phyloP scores from a whole-genome alignment of 164 flowering plant genomes.

The Stephania japonica region DNA sequence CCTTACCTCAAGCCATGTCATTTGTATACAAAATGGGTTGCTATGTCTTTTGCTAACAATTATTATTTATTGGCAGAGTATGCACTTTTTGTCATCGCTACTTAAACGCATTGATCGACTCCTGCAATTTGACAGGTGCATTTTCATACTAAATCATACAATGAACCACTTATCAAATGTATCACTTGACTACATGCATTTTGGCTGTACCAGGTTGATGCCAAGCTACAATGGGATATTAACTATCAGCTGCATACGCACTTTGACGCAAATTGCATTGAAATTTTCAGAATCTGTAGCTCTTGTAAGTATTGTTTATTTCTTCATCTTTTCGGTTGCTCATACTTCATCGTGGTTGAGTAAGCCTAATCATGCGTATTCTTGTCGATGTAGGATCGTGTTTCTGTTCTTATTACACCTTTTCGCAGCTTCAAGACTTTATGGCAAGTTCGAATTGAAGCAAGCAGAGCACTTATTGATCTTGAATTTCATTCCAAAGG shows the following conservation, averaged over 20 bases:
- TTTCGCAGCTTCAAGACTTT: constrained; percentile 41
- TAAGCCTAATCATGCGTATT: not conserved
- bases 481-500: constrained; percentile 70
- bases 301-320: constrained; percentile 44
- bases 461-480: constrained; percentile 79
- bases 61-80: constrained; percentile 42
- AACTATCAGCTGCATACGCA: constrained; percentile 82
- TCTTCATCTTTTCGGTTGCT: not conserved
- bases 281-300: constrained; percentile 67
- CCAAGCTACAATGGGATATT: constrained; percentile 93
- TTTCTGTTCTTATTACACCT: constrained; percentile 64
- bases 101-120: constrained; percentile 90
- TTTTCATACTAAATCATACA: not conserved
- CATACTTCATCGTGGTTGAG: not conserved
- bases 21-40: not conserved
- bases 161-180: not conserved
- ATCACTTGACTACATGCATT: not conserved
- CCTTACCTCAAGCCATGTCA: not conserved
- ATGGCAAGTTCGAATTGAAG: constrained; percentile 89
- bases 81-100: constrained; percentile 60
- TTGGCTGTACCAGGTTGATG: constrained; percentile 58
- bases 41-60: not conserved
- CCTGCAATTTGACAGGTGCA: constrained; percentile 91
- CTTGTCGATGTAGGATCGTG: constrained; percentile 51
- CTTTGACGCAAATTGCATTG: constrained; percentile 69